Base-by-base conservation (phyloP, 1,284 basidiomycete genomes). In the Tylopilus orsonianus region DNA sequence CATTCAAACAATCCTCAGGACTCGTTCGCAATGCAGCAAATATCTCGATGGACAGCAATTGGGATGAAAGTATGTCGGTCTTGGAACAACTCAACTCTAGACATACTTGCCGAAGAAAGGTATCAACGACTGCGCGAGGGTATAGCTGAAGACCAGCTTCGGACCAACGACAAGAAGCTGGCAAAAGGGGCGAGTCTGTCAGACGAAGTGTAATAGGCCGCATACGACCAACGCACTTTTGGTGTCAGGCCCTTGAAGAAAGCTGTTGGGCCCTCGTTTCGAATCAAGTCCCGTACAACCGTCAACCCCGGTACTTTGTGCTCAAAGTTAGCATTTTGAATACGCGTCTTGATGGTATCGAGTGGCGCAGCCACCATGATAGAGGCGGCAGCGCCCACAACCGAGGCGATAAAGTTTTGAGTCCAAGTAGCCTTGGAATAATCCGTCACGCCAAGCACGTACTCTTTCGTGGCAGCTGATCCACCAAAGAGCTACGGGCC, bases 291-390 rank as follows among this genome's bases (percentile, higher is more conserved):
- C 66, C 81, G 85, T 56, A 98, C 75, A 47, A 98, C 90, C 1
- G 84, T 84, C 44, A 88, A 61, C n/a, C 97, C 96, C 32, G 84
- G 80, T n/a, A 87, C 90, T 66, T 94, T 93, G 48, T 78, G 80
- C 73, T 96, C 92, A 66, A 99, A 99, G 78, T 97, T 97, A 56
- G 94, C 93, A 70, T 97, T 97, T 69, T 98, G 96, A 56, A 98
- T 97, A 39, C 94, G 87, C 22, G 93, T 96, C 77, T 99, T 99
- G 73, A 99, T 86, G 35, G 90, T 90, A 63, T 99, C 96, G 18
- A 99, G 83, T 0, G 96, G 96, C 3, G 96, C 95, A 12, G 96
- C 94, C 58, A 99, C 86, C 8, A 93, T 93, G 68, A 99, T 98
- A 33, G 91, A 95, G 1, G 96, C 90, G 41, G 97, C 88, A 30